Evolutionary conservation across 2,329 filamentous ascomycete genomes (phyloP), one percentile per base, ranked within the genome.

Genomic region (Cercospora sp.): DNA sequence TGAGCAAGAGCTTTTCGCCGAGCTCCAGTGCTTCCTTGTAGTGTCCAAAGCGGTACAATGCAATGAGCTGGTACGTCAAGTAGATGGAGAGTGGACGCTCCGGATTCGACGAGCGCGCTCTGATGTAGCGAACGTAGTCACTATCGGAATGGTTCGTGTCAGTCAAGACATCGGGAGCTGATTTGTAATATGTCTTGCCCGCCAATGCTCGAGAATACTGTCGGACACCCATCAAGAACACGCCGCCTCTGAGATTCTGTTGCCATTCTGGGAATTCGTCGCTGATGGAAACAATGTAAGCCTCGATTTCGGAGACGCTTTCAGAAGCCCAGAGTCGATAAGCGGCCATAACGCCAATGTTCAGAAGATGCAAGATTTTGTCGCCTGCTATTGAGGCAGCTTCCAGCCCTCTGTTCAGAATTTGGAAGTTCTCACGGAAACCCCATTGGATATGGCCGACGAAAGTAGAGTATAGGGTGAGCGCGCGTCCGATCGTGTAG

Each of bases 251-350:
- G 1, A 90, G 85, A 73, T 93, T 91, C 55, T 85, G 82, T 58
- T 88, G 83, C 91, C 91, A 94, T 61, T 90, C 88, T 1, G 87
- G 87, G 67, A 92, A 87, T 70, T 93, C 91, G 69, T 93, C 87
- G 69, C 89, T 90, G n/a, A 88, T 86, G 69, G 90, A 91, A 59
- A 88, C 85, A 73, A 90, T 90, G 75, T 88, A 91, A 0, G 85
- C 85, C 76, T 93, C 91, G 0, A 93, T 81, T 66, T 94, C 91
- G 13, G 83, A 82, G 59, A 89, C 82, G 67, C 92, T 89, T 70
- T 92, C 88, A 71, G 89, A 89, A 12, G 87, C 86, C 78, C 90
- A 93, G 66, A 93, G 86, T 71, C 87, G 89, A 73, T 90, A 86
- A 70, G 87, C 85, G 2, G 89, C 88, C 34, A 86, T 84, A 21